A percentile compares a stretch with the other conserved stretches of the same genome.
Evolutionary conservation across 1,139 yeast genomes (phyloP).

Genomic region (Diutina sp.): DNA sequence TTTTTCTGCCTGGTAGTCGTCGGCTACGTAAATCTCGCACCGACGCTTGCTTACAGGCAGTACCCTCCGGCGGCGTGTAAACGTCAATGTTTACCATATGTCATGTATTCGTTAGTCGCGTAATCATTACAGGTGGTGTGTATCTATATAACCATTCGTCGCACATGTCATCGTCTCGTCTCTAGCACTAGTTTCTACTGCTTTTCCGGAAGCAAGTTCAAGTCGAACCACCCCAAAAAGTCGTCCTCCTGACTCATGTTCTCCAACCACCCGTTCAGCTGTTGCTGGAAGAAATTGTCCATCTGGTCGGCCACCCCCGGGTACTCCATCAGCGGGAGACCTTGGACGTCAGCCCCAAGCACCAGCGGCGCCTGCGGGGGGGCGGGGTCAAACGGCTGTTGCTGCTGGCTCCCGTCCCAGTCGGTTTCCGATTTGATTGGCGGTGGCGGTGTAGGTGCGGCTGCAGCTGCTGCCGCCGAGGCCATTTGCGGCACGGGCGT

Average conservation of each 20-base stretch:
- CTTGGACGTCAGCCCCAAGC: not conserved
- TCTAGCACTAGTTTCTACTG: not conserved
- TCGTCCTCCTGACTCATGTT: constrained; percentile 60
- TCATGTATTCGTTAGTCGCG: not conserved
- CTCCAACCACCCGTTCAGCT: constrained; percentile 65
- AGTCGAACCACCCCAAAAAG: constrained; percentile 89
- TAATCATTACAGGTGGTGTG: not conserved
- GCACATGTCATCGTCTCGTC: no score
- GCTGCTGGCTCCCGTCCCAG: not conserved
- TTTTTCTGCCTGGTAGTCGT: no score
- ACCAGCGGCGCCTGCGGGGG: not conserved
- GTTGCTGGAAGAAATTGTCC: constrained; percentile 60
- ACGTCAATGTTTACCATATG: no score
- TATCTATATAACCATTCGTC: no score
- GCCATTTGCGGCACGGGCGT: not conserved
- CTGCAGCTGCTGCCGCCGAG: not conserved
- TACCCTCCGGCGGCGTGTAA: no score
- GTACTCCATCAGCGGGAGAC: not conserved
- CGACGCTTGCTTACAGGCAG: no score
- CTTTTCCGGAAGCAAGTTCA: not conserved
- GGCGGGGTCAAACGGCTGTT: not conserved
- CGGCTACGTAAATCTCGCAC: no score
- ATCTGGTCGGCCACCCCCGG: constrained; percentile 25
- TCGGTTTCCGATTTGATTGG: not conserved
- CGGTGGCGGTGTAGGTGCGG: not conserved